These are phyloP conservation scores for Byssochlamys sp. DNA, from an alignment of 2,329 filamentous ascomycete species.

Conservation along the genomic window DNA sequence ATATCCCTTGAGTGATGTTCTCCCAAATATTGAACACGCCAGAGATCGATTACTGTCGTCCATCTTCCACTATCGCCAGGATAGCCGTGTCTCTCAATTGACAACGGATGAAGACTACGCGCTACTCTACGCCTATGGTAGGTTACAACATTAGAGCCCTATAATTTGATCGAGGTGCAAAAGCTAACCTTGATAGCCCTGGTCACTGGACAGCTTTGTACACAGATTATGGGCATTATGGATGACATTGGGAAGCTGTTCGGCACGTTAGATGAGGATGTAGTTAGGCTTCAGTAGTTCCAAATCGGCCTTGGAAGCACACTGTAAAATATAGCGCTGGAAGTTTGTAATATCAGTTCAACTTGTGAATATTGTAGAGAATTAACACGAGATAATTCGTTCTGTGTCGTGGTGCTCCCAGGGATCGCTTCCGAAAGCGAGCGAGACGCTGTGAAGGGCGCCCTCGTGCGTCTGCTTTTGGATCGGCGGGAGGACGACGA, in stretches of 20 bases:
- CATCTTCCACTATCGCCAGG: slow-evolving; percentile 75
- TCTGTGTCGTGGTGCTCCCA: neutral
- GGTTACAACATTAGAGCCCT: slow-evolving; percentile 16
- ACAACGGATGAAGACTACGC: slow-evolving; percentile 63
- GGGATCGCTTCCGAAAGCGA: slow-evolving; percentile 1
- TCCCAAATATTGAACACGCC: slow-evolving; percentile 71
- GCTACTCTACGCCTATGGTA: slow-evolving; percentile 80
- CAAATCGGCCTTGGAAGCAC: neutral
- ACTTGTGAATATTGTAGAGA: neutral
- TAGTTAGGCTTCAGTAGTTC: slow-evolving; percentile 45
- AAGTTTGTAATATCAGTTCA: neutral
- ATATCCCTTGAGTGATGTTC: slow-evolving; percentile 79
- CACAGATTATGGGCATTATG: slow-evolving; percentile 46
- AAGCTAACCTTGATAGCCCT: slow-evolving; percentile 36
- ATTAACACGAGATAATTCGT: neutral
- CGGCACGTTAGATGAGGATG: slow-evolving; percentile 53
- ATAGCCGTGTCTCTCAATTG: slow-evolving; percentile 43
- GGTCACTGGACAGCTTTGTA: slow-evolving; percentile 51
- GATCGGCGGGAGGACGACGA: slow-evolving; percentile 4
- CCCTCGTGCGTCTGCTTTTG: neutral
- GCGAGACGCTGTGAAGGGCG: neutral
- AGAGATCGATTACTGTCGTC: slow-evolving; percentile 76
- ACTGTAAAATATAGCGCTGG: neutral
- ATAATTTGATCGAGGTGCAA: neutral
- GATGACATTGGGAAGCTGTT: slow-evolving; percentile 51